phyloP scores from a whole-genome alignment of 2,329 filamentous ascomycete species.

The Furcasterigmium furcatum region DNA sequence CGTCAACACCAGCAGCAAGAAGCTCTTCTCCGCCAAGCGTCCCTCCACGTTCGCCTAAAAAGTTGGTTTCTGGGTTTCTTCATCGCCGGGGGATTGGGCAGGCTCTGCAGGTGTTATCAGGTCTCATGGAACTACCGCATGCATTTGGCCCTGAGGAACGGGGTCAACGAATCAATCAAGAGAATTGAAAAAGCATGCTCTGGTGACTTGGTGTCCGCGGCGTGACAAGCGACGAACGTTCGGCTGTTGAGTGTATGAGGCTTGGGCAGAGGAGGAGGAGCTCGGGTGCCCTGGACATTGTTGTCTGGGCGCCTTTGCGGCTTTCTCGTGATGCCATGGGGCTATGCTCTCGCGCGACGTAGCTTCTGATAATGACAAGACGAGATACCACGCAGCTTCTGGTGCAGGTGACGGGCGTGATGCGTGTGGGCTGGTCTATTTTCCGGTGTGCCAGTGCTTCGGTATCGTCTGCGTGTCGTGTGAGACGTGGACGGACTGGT shows the following conservation, averaged over 20 bases:
- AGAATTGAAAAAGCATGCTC: conserved; percentile 14
- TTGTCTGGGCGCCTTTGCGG: not conserved
- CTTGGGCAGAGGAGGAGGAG: conserved; percentile 2
- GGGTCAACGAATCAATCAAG: conserved; percentile 43
- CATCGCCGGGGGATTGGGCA: conserved; percentile 44
- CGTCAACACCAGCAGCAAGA: conserved; percentile 78
- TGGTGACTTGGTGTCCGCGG: conserved; percentile 1
- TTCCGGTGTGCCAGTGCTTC: too few species aligned
- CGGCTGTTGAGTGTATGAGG: conserved; percentile 2
- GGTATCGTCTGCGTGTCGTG: too few species aligned
- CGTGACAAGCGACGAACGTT: conserved; percentile 29
- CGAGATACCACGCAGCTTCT: not conserved
- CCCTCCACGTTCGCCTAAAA: conserved; percentile 97
- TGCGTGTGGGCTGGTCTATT: too few species aligned
- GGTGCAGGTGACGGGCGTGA: too few species aligned
- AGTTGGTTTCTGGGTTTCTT: conserved; percentile 37
- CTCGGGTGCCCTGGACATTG: conserved; percentile 9
- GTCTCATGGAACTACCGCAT: conserved; percentile 58
- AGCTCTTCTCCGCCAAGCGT: conserved; percentile 89
- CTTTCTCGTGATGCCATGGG: too few species aligned
- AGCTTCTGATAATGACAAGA: not conserved
- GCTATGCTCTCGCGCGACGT: not conserved
- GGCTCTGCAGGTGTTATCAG: conserved; percentile 58
- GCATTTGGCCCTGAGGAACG: conserved; percentile 48
- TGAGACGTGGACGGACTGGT: too few species aligned